Evolutionary conservation across 176 grass and related monocot species (phyloP).

Genomic region (Typha latifolia): DNA sequence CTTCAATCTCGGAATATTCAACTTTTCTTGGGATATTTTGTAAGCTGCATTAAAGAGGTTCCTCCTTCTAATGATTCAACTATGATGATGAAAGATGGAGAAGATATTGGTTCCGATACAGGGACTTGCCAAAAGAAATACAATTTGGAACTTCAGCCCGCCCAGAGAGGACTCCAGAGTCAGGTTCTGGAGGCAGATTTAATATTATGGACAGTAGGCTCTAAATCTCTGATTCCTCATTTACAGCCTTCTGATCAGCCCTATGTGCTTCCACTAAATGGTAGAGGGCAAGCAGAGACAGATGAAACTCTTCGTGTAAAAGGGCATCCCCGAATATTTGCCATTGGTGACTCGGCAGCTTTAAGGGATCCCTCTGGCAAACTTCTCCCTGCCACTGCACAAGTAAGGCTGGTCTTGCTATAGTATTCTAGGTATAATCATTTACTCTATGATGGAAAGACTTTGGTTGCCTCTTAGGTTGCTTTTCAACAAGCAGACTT

Average conservation of each 20-base stretch:
- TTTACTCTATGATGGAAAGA: not conserved
- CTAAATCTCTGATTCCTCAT: constrained; percentile 58
- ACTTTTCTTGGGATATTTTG: constrained; percentile 81
- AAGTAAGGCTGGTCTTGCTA: constrained; percentile 33
- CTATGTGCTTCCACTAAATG: constrained; percentile 65
- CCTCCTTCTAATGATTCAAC: constrained; percentile 40
- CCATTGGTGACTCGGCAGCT: constrained; percentile 87
- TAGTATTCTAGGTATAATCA: not conserved
- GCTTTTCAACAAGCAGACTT: constrained; percentile 96
- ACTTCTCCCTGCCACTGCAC: constrained; percentile 71
- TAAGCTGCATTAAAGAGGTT: constrained; percentile 51
- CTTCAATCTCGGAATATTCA: constrained; percentile 81
- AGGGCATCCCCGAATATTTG: constrained; percentile 81
- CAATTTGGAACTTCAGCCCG: constrained; percentile 68
- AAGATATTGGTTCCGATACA: constrained; percentile 12
- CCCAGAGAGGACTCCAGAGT: constrained; percentile 63
- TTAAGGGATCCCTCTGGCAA: constrained; percentile 76
- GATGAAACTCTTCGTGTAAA: constrained; percentile 88
- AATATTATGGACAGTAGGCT: constrained; percentile 91
- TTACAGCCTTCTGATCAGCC: constrained; percentile 53
- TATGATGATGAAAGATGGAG: constrained; percentile 10
- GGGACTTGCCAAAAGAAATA: constrained; percentile 34
- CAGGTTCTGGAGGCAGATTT: constrained; percentile 62
- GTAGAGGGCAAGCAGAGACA: constrained; percentile 79
- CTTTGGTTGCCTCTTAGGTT: constrained; percentile 36